Base-by-base conservation (phyloP, 768 basidiomycete genomes). In the Polyporus arcularius region DNA sequence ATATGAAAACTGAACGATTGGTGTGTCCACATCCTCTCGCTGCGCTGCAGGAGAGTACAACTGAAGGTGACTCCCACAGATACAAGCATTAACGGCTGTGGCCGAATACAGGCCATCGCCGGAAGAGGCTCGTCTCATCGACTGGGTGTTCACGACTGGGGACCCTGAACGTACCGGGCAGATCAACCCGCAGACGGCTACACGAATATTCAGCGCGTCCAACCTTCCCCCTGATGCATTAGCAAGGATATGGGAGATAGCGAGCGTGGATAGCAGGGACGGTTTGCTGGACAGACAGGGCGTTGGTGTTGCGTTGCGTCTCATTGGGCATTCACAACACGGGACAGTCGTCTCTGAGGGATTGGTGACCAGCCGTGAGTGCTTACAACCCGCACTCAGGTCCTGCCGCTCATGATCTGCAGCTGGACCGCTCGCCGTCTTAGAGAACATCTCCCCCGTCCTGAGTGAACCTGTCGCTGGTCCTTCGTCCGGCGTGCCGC, bases 321-420 rank as follows among this genome's bases (percentile, higher is more conserved):
- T 89, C 35, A 86, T 90, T 62, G 86, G 85, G 4, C 84, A 85
- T 79, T 82, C 85, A 4, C 89, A 90, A 72, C 76, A 78, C 39
- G 85, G 78, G 38, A 77, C 77, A 65, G 66, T 68, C 11, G 70
- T 82, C 21, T 71, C 71, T 18, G 77, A 77, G 42, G 73, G 75
- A 31, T 67, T 84, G 58, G 70, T 81, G 32, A 68, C 70, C 2
- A 78, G 74, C 72, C 67, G 87, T 89, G 59, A 67, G 84, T 77
- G 16, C 15, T 16, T 35, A 12, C 8, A n/a, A 14, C 15, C n/a
- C 18, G 38, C 1, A 4, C 21, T 10, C 6, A 15, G n/a, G 10
- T 26, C 32, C 30, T 18, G 53, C 16, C 10, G 28, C 26, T 26
- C 32, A 30, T 61, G 30, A 12, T 8, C 18, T 30, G 16, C 42